A percentile compares a stretch with the other conserved stretches of the same genome.
phyloP scores from a whole-genome alignment of 2,329 filamentous ascomycete genomes.

The Arthroderma uncinatum region DNA sequence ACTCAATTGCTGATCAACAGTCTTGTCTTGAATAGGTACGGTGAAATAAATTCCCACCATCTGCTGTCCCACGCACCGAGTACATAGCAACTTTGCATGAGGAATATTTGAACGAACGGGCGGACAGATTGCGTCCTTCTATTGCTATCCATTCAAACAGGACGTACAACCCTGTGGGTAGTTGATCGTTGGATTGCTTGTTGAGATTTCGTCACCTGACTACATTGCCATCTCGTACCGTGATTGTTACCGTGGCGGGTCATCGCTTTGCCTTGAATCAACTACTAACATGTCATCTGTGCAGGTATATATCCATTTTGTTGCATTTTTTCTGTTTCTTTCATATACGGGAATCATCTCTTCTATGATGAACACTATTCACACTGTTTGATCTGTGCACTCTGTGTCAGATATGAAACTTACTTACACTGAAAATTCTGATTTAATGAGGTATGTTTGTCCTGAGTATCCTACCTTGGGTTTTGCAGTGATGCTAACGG shows the following conservation, averaged over 20 bases:
- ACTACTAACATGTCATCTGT: constrained; percentile 7
- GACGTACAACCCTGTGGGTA: constrained; percentile 52
- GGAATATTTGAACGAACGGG: constrained; percentile 57
- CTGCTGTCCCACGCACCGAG: constrained; percentile 7
- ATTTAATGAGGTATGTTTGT: constrained; percentile 53
- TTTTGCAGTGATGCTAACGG: constrained; percentile 25
- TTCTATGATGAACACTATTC: constrained; percentile 58
- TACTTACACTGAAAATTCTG: constrained; percentile 55
- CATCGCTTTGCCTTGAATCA: constrained; percentile 18
- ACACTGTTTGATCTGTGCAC: constrained; percentile 55
- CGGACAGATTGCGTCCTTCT: constrained; percentile 51
- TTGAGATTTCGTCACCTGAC: constrained; percentile 61
- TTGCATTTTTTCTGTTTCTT: constrained; percentile 12
- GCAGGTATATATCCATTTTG: constrained; percentile 12
- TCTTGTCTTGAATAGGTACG: not conserved
- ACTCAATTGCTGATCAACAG: constrained; percentile 20
- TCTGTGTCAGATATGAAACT: constrained; percentile 43
- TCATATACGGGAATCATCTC: constrained; percentile 25
- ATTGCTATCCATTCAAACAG: constrained; percentile 43
- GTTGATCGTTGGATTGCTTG: constrained; percentile 46
- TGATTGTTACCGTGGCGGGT: not conserved
- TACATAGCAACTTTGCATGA: constrained; percentile 34
- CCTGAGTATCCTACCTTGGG: not conserved
- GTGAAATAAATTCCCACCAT: not conserved
- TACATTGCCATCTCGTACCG: constrained; percentile 8